Percentiles rank a stretch among this genome's conserved stretches.
Evolutionary conservation across 75 land plant species (phyloP).

Genomic region (Picea glauca): DNA sequence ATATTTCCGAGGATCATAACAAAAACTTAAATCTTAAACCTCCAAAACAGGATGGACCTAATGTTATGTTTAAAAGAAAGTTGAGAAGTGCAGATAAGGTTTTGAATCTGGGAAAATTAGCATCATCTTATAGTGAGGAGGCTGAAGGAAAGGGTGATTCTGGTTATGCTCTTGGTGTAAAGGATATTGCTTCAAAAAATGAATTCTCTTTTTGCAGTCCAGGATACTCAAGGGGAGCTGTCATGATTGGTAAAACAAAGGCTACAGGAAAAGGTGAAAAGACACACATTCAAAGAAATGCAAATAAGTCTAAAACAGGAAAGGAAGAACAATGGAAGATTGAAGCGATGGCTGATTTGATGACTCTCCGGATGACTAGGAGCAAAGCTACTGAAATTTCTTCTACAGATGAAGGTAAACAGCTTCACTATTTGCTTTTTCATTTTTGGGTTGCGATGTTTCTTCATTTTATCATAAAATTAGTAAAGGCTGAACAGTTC

Average conservation of each 20-base stretch:
- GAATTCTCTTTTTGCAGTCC: background rate
- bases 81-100: background rate
- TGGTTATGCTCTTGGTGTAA: background rate
- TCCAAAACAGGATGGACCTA: background rate
- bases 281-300: background rate
- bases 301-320: background rate
- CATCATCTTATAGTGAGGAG: background rate
- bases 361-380: background rate
- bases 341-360: background rate
- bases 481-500: background rate
- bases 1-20: background rate
- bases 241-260: background rate
- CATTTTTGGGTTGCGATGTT: background rate
- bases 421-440: background rate
- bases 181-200: background rate
- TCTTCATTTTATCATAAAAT: background rate
- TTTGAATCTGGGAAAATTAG: constrained; percentile 43
- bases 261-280: background rate
- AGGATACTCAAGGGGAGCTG: background rate
- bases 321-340: background rate
- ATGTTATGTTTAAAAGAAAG: background rate
- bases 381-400: background rate
- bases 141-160: background rate
- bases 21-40: background rate
- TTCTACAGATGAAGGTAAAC: constrained; percentile 1